Conservation (phyloP, 1,284 basidiomycete species). For the Earliella scabrosa region DNA sequence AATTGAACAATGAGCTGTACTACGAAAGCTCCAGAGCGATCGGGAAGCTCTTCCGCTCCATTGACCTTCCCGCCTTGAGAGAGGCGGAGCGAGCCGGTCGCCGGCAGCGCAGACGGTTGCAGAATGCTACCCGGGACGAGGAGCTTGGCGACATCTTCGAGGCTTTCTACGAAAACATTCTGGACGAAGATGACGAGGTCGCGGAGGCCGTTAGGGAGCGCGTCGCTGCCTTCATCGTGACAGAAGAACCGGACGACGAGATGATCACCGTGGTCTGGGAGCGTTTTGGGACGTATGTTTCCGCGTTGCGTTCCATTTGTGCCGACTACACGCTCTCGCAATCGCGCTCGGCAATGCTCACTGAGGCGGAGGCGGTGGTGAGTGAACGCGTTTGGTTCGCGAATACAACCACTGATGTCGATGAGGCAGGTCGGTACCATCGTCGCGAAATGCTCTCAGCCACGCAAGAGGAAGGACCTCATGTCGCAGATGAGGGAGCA, state of each 20-base stretch:
- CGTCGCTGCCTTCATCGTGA: constrained; percentile 32
- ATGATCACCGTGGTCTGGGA: constrained; percentile 34
- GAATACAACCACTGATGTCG: not conserved
- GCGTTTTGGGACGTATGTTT: constrained; percentile 49
- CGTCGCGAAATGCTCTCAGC: constrained; percentile 59
- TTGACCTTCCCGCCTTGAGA: constrained; percentile 52
- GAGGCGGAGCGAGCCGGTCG: constrained; percentile 21
- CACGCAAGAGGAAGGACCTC: constrained; percentile 53
- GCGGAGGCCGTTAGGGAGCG: constrained; percentile 26
- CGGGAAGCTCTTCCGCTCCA: constrained; percentile 58
- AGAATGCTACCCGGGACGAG: constrained; percentile 16
- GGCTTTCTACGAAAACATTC: constrained; percentile 28
- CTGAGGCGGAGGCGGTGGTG: constrained; percentile 61
- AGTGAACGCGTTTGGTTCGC: not conserved
- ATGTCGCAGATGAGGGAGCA: constrained; percentile 59
- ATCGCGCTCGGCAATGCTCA: constrained; percentile 45
- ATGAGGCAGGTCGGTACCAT: constrained; percentile 54
- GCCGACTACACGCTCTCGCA: constrained; percentile 50
- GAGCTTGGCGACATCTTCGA: constrained; percentile 31
- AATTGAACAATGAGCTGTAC: constrained; percentile 39
- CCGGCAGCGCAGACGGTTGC: constrained; percentile 26
- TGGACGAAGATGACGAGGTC: constrained; percentile 24
- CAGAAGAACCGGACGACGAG: constrained; percentile 22
- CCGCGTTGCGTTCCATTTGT: constrained; percentile 54
- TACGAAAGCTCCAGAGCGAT: constrained; percentile 58